These are phyloP conservation scores for Ogataea neopini DNA, from an alignment of 805 yeast genomes.

Conservation along the genomic window DNA sequence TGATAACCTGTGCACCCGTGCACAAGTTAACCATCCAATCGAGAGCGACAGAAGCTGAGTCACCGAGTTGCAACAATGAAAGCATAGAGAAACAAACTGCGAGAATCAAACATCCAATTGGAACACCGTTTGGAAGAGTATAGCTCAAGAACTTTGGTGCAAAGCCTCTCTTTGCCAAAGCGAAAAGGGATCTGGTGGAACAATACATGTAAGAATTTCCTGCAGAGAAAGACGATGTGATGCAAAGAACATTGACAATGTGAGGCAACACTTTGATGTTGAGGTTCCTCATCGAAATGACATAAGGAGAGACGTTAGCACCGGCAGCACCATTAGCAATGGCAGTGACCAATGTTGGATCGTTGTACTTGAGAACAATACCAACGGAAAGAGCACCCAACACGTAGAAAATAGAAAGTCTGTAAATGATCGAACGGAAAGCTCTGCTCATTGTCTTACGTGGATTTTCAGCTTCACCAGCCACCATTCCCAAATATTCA, in stretches of 20 bases:
- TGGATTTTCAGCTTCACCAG: conserved; percentile 68
- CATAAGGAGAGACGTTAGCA: conserved; percentile 80
- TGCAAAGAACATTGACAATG: conserved; percentile 74
- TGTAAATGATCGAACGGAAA: conserved; percentile 68
- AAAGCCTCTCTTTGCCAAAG: conserved; percentile 67
- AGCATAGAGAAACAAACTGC: conserved; percentile 32
- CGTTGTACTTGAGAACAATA: conserved; percentile 69
- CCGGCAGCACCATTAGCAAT: conserved; percentile 65
- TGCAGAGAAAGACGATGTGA: conserved; percentile 77
- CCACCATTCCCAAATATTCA: conserved; percentile 81
- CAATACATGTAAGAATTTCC: conserved; percentile 81
- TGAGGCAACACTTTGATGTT: conserved; percentile 69
- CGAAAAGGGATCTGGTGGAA: conserved; percentile 66
- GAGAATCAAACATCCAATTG: conserved; percentile 41
- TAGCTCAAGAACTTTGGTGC: conserved; percentile 68
- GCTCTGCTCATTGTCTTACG: conserved; percentile 75
- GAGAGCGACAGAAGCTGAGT: conserved; percentile 30
- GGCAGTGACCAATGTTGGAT: conserved; percentile 58
- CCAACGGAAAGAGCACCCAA: conserved; percentile 81
- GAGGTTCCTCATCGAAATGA: conserved; percentile 75
- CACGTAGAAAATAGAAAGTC: conserved; percentile 67
- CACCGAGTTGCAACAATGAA: conserved; percentile 39
- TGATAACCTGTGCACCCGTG: conserved; percentile 33
- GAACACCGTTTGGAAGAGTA: conserved; percentile 62
- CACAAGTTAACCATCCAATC: conserved; percentile 35